phyloP scores from a whole-genome alignment of 2,329 filamentous ascomycete genomes.

The Pseudodiploospora longispora region DNA sequence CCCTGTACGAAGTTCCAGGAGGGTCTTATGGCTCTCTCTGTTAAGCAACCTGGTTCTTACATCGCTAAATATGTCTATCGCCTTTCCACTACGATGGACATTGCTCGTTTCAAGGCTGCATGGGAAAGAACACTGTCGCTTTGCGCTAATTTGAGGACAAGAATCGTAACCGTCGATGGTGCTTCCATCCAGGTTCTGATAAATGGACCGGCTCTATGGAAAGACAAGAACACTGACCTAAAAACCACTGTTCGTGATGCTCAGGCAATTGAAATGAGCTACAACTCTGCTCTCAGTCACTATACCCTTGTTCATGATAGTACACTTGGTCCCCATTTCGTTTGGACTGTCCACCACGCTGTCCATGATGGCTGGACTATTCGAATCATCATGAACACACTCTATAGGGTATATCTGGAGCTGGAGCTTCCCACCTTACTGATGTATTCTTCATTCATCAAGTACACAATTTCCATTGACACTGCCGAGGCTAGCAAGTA shows the following conservation, averaged over 20 bases:
- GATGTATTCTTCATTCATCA: constrained; percentile 3
- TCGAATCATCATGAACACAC: constrained; percentile 9
- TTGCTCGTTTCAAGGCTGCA: not conserved
- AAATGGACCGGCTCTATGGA: too few relatives aligned
- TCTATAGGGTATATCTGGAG: constrained; percentile 7
- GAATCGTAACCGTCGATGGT: too few relatives aligned
- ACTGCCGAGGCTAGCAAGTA: not conserved
- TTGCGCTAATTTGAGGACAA: too few relatives aligned
- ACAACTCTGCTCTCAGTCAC: too few relatives aligned
- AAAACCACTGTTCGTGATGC: too few relatives aligned
- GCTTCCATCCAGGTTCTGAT: too few relatives aligned
- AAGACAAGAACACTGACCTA: too few relatives aligned
- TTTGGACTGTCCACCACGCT: constrained; percentile 20
- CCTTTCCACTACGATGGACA: not conserved
- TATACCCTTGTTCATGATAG: not conserved
- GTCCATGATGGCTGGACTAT: constrained; percentile 22
- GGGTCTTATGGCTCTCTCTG: not conserved
- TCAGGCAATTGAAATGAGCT: too few relatives aligned
- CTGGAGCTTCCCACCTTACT: not conserved
- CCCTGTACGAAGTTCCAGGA: not conserved
- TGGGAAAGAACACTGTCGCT: not conserved
- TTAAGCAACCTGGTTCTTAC: not conserved
- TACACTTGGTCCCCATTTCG: not conserved
- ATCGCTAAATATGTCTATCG: not conserved
- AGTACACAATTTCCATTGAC: not conserved